These are phyloP conservation scores for Fomitopsis pinicola DNA, from an alignment of 1,284 basidiomycete genomes.

Conservation along the genomic window DNA sequence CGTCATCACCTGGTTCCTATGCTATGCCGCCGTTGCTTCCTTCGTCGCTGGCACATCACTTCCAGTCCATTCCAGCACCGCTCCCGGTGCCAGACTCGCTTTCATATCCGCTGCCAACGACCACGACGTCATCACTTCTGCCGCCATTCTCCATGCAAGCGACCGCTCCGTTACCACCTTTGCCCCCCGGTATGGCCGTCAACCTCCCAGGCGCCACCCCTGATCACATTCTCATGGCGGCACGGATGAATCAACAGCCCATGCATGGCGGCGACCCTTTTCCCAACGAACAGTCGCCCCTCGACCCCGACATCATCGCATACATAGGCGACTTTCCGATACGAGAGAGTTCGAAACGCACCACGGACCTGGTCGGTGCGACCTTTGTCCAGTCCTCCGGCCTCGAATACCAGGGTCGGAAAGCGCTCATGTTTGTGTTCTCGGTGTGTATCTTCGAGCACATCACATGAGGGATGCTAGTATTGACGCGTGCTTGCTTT, in stretches of 20 bases:
- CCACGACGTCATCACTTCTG: not conserved
- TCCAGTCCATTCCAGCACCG: not conserved
- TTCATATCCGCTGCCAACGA: not conserved
- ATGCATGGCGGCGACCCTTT: not conserved
- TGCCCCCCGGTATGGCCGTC: not conserved
- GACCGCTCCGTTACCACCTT: not conserved
- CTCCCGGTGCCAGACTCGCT: not conserved
- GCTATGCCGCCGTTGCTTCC: not conserved
- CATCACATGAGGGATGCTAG: not conserved
- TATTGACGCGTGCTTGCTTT: not conserved
- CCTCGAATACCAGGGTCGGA: slow-evolving; percentile 56
- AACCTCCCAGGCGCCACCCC: not conserved
- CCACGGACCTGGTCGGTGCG: slow-evolving; percentile 53
- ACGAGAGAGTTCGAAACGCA: slow-evolving; percentile 48
- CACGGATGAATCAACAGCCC: not conserved
- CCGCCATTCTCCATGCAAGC: not conserved
- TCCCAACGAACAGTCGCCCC: not conserved
- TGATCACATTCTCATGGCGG: not conserved
- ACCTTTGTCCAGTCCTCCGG: slow-evolving; percentile 60
- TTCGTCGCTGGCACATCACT: not conserved
- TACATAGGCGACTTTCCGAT: slow-evolving; percentile 36
- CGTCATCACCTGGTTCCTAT: not conserved
- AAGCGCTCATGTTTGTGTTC: slow-evolving; percentile 68
- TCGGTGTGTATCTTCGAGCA: slow-evolving; percentile 36
- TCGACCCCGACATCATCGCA: slow-evolving; percentile 33